Evolutionary conservation across 129 eudicot genomes (phyloP).

Genomic region (Erigeron canadensis): DNA sequence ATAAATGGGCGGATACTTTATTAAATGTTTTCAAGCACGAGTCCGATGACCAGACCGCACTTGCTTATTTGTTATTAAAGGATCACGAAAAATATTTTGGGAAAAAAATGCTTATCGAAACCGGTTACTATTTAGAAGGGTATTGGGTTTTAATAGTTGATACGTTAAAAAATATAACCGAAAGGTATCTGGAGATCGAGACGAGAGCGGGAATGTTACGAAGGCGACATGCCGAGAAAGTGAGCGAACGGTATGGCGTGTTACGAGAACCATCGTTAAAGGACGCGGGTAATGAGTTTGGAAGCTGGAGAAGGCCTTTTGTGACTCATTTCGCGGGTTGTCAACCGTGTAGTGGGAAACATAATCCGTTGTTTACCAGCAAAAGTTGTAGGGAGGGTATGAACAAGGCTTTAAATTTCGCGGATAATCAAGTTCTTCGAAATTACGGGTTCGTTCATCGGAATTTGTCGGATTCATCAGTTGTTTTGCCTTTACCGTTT

Average conservation of each 20-base stretch:
- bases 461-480: constrained; percentile 37
- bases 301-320: constrained; percentile 54
- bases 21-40: constrained; percentile 30
- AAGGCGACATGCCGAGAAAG: constrained; percentile 48
- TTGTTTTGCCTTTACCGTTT: constrained; percentile 36
- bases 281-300: constrained; percentile 40
- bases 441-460: constrained; percentile 51
- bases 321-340: constrained; percentile 67
- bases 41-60: constrained; percentile 55
- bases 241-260: constrained; percentile 44
- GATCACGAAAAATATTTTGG: constrained; percentile 50
- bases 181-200: constrained; percentile 33
- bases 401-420: constrained; percentile 55
- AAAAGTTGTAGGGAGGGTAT: constrained; percentile 41
- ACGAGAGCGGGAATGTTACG: constrained; percentile 37
- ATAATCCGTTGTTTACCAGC: constrained; percentile 35
- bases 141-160: constrained; percentile 67
- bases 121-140: constrained; percentile 61
- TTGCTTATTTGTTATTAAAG: constrained; percentile 48
- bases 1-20: constrained; percentile 47
- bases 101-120: constrained; percentile 51
- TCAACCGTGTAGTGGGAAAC: constrained; percentile 58
- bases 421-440: constrained; percentile 58
- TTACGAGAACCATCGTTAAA: constrained; percentile 36
- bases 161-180: constrained; percentile 28